phyloP scores from a whole-genome alignment of 441 rosid species.

The Pelargonium cotyledonis region DNA sequence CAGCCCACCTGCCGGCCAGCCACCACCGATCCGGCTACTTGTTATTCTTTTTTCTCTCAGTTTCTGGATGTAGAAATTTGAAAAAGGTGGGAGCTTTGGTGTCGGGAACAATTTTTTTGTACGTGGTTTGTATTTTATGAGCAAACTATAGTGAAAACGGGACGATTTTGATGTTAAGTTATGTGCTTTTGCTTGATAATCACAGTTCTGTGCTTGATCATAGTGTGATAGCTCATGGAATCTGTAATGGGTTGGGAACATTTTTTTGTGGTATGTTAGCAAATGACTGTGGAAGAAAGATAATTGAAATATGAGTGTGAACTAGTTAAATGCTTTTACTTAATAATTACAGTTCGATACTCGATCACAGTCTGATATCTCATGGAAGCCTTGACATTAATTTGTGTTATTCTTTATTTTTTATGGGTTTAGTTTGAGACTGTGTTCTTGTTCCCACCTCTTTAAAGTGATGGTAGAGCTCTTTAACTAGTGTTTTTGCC shows the following conservation, averaged over 20 bases:
- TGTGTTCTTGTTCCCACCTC: too few species aligned
- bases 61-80: too few species aligned
- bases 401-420: too few species aligned
- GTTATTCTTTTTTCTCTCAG: too few species aligned
- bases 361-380: neutral
- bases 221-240: neutral
- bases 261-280: neutral
- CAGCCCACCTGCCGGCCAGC: too few species aligned
- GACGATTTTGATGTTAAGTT: neutral
- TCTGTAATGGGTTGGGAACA: neutral
- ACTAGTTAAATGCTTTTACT: neutral
- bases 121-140: too few species aligned
- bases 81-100: neutral
- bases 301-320: neutral
- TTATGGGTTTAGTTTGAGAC: too few species aligned
- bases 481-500: too few species aligned
- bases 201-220: neutral
- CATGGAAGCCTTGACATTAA: neutral
- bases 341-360: neutral
- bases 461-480: too few species aligned
- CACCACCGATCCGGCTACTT: too few species aligned
- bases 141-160: too few species aligned
- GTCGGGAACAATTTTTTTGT: neutral
- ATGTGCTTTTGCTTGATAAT: neutral
- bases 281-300: neutral